Percentiles rank a stretch among this genome's conserved stretches.
Evolutionary conservation across 2,329 filamentous ascomycete species (phyloP).

Genomic region (Epichloe sylvatica): DNA sequence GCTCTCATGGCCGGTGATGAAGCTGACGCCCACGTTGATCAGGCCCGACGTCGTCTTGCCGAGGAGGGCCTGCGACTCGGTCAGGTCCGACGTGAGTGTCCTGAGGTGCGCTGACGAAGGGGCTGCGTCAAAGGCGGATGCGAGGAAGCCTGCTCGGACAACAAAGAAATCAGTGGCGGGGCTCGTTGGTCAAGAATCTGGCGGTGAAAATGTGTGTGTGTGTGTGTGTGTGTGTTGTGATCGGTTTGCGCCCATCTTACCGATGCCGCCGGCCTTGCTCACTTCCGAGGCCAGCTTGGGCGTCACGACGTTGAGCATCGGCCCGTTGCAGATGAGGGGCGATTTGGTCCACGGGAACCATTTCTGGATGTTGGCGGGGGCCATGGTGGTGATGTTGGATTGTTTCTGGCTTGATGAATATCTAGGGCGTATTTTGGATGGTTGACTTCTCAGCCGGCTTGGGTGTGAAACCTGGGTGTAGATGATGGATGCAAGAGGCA

Average conservation of each 20-base stretch:
- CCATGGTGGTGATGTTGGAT: conserved; percentile 11
- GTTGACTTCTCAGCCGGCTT: too few species aligned
- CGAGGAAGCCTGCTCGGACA: conserved; percentile 17
- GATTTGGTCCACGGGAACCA: conserved; percentile 18
- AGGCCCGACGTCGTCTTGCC: conserved; percentile 19
- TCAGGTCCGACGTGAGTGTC: conserved; percentile 20
- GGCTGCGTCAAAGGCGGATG: conserved; percentile 17
- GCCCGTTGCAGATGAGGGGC: conserved; percentile 22
- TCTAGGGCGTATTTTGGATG: too few species aligned
- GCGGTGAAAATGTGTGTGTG: background rate
- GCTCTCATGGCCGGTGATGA: conserved; percentile 40
- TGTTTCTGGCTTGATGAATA: too few species aligned
- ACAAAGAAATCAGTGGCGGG: too few species aligned
- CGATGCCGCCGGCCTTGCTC: conserved; percentile 24
- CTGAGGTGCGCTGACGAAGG: conserved; percentile 17
- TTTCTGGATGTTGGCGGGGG: conserved; percentile 11
- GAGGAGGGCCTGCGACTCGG: conserved; percentile 16
- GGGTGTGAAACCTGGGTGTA: background rate
- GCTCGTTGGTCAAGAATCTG: background rate
- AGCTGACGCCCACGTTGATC: conserved; percentile 41
- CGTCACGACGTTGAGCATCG: conserved; percentile 22
- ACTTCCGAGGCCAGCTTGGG: conserved; percentile 24
- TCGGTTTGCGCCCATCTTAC: conserved; percentile 10
- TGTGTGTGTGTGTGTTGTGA: background rate
- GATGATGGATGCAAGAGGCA: background rate